These are phyloP conservation scores for Eucalyptus grandis DNA, from an alignment of 345 rosid genomes.

Conservation along the genomic window DNA sequence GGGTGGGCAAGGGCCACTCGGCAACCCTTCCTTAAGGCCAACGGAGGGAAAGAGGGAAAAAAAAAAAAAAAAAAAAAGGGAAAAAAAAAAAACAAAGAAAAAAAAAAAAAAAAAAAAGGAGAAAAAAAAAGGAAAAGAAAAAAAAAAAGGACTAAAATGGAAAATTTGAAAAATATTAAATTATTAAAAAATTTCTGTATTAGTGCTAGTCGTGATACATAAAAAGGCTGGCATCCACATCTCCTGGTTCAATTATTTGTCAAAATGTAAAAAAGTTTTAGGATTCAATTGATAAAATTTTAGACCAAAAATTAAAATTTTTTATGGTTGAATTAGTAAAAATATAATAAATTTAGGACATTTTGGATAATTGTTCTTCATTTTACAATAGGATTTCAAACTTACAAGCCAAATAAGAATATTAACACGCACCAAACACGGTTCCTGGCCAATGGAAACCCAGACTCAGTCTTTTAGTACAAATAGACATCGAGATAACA, in stretches of 20 bases:
- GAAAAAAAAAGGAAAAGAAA: fast-evolving
- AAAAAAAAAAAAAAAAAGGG: fast-evolving
- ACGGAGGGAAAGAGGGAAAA: not conserved
- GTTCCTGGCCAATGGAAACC: not conserved
- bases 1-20: not conserved
- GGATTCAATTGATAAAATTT: fast-evolving
- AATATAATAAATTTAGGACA: too few species aligned
- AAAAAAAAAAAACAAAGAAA: too few species aligned
- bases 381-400: not conserved
- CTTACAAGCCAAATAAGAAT: not conserved
- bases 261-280: fast-evolving
- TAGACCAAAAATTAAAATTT: too few species aligned
- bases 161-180: too few species aligned
- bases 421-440: not conserved
- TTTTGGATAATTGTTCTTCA: fast-evolving
- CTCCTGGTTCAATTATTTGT: fast-evolving
- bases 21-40: fast-evolving
- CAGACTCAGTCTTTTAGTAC: not conserved
- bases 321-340: too few species aligned
- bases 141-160: too few species aligned
- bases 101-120: fast-evolving
- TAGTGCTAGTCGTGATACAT: fast-evolving
- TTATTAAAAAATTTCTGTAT: too few species aligned
- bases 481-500: not conserved
- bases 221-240: not conserved